phyloP scores from a whole-genome alignment of 495 filamentous ascomycete species.

The Hapsidospora chrysogenum region DNA sequence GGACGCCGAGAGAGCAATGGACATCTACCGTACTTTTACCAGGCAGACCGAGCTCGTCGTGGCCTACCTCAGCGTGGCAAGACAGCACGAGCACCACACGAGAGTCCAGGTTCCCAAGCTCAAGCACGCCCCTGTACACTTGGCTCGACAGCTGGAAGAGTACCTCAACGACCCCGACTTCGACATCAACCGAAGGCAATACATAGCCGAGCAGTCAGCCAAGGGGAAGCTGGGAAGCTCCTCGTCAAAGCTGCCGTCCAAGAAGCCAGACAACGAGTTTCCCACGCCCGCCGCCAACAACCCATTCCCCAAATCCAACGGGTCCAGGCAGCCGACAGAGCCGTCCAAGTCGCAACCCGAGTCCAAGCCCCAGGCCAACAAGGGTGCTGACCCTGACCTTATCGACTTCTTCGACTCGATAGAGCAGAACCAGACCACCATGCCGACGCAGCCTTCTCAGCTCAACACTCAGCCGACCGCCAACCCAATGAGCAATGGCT shows the following conservation, averaged over 20 bases:
- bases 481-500: constrained; percentile 6
- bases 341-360: constrained; percentile 6
- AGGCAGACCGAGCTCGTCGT: constrained; percentile 88
- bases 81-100: constrained; percentile 81
- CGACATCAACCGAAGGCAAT: constrained; percentile 83
- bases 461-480: constrained; percentile 18
- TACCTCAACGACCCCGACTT: constrained; percentile 95
- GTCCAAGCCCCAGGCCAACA: constrained; percentile 19
- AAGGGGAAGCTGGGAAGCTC: constrained; percentile 34
- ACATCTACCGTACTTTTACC: constrained; percentile 86
- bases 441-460: no score
- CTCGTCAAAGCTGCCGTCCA: constrained; percentile 11
- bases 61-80: constrained; percentile 69
- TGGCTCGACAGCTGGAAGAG: constrained; percentile 80
- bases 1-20: constrained; percentile 81
- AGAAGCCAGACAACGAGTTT: constrained; percentile 8
- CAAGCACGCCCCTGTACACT: constrained; percentile 87
- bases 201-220: constrained; percentile 68
- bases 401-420: constrained; percentile 99
- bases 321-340: constrained; percentile 3
- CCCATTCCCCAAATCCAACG: constrained; percentile 10
- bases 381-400: constrained; percentile 59
- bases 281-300: constrained; percentile 21
- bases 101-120: constrained; percentile 90
- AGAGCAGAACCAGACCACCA: constrained; percentile 76